These are phyloP conservation scores for Talaromyces sp. DNA, from an alignment of 2,329 filamentous ascomycete species.

Conservation along the genomic window DNA sequence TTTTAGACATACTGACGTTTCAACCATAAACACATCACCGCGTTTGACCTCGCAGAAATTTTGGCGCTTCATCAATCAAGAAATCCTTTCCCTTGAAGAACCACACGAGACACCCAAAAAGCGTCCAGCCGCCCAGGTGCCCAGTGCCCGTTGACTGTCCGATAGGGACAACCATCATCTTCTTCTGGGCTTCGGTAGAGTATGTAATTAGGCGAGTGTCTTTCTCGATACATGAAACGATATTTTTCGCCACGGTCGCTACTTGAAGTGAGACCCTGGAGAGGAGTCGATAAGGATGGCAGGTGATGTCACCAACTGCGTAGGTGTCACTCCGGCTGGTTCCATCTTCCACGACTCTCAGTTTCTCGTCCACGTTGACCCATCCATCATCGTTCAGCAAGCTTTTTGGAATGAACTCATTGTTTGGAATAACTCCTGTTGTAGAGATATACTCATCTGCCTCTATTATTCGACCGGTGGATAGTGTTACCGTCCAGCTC, in stretches of 20 bases:
- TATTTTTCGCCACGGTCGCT: neutral
- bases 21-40: neutral
- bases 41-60: neutral
- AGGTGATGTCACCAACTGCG: slow-evolving; percentile 15
- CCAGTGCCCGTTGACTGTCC: neutral
- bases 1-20: too few relatives aligned
- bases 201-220: neutral
- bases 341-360: slow-evolving; percentile 8
- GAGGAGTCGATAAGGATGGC: neutral
- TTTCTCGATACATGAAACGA: neutral
- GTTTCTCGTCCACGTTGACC: slow-evolving; percentile 16
- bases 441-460: slow-evolving; percentile 17
- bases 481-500: slow-evolving; percentile 12
- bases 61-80: neutral
- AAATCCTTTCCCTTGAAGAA: neutral
- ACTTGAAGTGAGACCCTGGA: neutral
- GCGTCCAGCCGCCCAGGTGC: neutral
- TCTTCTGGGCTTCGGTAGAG: neutral
- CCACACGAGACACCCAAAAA: neutral
- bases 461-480: slow-evolving; percentile 18
- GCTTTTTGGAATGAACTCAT: slow-evolving; percentile 14
- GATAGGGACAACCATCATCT: neutral
- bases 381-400: slow-evolving; percentile 14
- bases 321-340: slow-evolving; percentile 10
- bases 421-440: slow-evolving; percentile 17